Conservation (phyloP, 2,329 filamentous ascomycete species). For the Pyrenochaeta sp. region DNA sequence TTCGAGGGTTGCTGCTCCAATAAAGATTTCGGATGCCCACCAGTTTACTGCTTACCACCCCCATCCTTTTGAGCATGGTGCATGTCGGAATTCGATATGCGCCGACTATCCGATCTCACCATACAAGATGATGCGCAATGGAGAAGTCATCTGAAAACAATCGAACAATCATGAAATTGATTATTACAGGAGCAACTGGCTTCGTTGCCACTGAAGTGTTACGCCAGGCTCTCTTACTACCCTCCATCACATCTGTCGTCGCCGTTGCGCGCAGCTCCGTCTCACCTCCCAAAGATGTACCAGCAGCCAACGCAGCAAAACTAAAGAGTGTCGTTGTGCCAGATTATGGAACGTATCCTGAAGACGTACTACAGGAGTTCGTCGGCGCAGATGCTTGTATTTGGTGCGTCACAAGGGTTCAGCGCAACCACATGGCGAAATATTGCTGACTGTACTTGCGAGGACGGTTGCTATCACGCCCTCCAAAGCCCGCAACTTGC, state of each 20-base stretch:
- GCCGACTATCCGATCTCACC: too few relatives aligned
- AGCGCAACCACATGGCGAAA: too few relatives aligned
- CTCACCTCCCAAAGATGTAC: not conserved
- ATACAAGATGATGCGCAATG: too few relatives aligned
- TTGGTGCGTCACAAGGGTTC: not conserved
- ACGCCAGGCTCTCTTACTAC: conserved; percentile 5
- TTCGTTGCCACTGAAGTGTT: not conserved
- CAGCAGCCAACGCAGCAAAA: conserved; percentile 2
- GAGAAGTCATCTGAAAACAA: too few relatives aligned
- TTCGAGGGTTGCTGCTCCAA: too few relatives aligned
- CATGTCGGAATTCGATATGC: too few relatives aligned
- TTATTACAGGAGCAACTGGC: not conserved
- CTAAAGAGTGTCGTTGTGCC: conserved; percentile 41
- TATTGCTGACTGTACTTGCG: conserved; percentile 16
- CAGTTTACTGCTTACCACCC: too few relatives aligned
- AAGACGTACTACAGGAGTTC: not conserved
- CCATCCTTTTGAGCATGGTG: too few relatives aligned
- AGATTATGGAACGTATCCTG: conserved; percentile 44
- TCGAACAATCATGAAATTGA: not conserved
- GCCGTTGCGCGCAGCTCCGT: conserved; percentile 6
- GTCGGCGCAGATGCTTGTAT: not conserved
- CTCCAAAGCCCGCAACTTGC: conserved; percentile 36
- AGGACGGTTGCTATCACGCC: conserved; percentile 59
- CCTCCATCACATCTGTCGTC: conserved; percentile 10
- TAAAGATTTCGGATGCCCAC: too few relatives aligned